A percentile compares a stretch with the other conserved stretches of the same genome.
phyloP scores from a whole-genome alignment of 1,284 basidiomycete genomes.

The Pholiota adiposa region DNA sequence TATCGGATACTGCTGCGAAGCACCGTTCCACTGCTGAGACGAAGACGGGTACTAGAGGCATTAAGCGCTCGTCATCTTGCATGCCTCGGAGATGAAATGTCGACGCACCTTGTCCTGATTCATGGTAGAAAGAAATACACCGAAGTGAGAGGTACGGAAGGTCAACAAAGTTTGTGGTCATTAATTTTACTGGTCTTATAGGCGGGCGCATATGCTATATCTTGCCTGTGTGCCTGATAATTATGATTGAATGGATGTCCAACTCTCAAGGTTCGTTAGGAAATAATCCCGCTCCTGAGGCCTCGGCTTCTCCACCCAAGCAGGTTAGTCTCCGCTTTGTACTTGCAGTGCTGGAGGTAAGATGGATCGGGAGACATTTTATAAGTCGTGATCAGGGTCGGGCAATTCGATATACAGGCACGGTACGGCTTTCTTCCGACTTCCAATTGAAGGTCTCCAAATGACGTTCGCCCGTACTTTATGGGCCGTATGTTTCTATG shows the following conservation, averaged over 20 bases:
- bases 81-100: slow-evolving; percentile 16
- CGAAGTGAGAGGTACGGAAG: slow-evolving; percentile 5
- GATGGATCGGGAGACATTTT: slow-evolving; percentile 24
- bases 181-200: slow-evolving; percentile 27
- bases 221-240: slow-evolving; percentile 30
- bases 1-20: slow-evolving; percentile 23
- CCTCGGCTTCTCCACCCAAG: slow-evolving; percentile 25
- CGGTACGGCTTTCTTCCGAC: slow-evolving; percentile 5
- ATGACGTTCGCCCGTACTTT: slow-evolving; percentile 20
- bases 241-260: slow-evolving; percentile 26
- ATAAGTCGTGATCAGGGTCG: slow-evolving; percentile 22
- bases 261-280: slow-evolving; percentile 15
- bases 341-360: slow-evolving; percentile 13
- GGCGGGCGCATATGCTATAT: slow-evolving; percentile 15
- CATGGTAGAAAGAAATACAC: slow-evolving; percentile 19
- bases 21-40: slow-evolving; percentile 28
- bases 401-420: slow-evolving; percentile 13
- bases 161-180: slow-evolving; percentile 18
- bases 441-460: slow-evolving; percentile 11
- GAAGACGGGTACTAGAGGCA: slow-evolving; percentile 25
- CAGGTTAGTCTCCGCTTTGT: slow-evolving; percentile 17
- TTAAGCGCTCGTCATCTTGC: slow-evolving; percentile 24
- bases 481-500: slow-evolving; percentile 11
- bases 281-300: slow-evolving; percentile 27
- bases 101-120: slow-evolving; percentile 27